Evolutionary conservation across 2,329 filamentous ascomycete species (phyloP), one percentile per base, ranked within the genome.

Genomic region (Colletotrichum theobromicola): DNA sequence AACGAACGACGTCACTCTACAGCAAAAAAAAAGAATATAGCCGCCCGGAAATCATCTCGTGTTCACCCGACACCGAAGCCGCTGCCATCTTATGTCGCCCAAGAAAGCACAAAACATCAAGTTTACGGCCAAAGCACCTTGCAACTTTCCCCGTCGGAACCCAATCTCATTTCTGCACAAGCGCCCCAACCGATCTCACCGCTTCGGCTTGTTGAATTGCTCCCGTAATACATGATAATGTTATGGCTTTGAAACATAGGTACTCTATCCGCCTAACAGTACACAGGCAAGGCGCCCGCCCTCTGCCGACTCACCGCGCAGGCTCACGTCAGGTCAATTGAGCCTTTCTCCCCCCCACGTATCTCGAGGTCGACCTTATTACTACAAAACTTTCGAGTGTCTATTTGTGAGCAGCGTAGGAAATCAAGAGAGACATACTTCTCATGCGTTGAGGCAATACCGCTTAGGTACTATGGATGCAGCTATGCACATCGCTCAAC

Each of bases 151-250:
- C 42, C 42, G 10, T 50, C 10, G 30, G 30, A 32, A 30, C 32
- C 57, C n/a, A 61, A n/a, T 50, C n/a, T 50, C 13, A 21, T 50
- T 12, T 50, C 42, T 50, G n/a, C 42, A 50, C 42, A 50, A 13
- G 42, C 34, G n/a, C 55, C 71, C 37, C 67, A 74, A 74, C 67
- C 60, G 60, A 34, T 42, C 46, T 63, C 60, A 70, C 71, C 67
- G 60, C 60, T 34, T 37, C 30, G 15, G 63, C 50, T 70, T 65
- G 67, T 65, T 65, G 67, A 70, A 70, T 30, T 10, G 42, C 13
- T 50, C 15, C 34, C 15, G 13, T 42, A 16, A 32, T 34, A 15
- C 9, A 37, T 15, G n/a, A 37, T n/a, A 37, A 24, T 42, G 61
- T 67, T 5, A 34, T 66, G 37, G n/a, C 32, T 71, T 61, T 65